These are phyloP conservation scores for Chrysochromulina tobinii DNA, from an alignment of 78 protist genomes.

Conservation along the genomic window DNA sequence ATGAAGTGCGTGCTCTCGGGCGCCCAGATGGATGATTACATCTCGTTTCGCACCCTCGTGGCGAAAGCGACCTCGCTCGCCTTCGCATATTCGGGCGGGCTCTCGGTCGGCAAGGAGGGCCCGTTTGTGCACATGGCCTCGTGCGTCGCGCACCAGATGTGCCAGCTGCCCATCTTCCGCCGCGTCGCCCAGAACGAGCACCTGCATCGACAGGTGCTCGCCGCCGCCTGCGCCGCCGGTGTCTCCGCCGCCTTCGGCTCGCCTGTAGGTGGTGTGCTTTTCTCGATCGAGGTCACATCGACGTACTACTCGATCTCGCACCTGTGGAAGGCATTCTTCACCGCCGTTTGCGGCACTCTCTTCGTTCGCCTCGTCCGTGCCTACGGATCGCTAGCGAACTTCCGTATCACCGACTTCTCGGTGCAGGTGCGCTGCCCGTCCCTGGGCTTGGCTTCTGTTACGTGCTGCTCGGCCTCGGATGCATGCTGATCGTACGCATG, in stretches of 20 bases:
- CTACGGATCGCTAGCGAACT: neutral
- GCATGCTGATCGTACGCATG: too few species aligned
- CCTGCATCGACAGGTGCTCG: neutral
- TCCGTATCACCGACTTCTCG: too few species aligned
- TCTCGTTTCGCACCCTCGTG: slow-evolving; percentile 44
- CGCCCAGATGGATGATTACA: neutral
- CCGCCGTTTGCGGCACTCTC: slow-evolving; percentile 61
- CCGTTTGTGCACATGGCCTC: slow-evolving; percentile 84
- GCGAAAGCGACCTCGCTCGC: slow-evolving; percentile 45
- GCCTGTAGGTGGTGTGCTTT: slow-evolving; percentile 90
- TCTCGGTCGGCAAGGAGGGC: slow-evolving; percentile 90
- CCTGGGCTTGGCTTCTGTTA: neutral
- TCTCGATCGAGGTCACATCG: slow-evolving; percentile 83
- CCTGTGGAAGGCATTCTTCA: slow-evolving; percentile 64
- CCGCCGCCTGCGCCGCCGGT: slow-evolving; percentile 80
- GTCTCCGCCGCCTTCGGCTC: slow-evolving; percentile 88
- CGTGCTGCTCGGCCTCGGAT: too few species aligned
- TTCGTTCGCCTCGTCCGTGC: slow-evolving; percentile 40
- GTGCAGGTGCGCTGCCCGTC: too few species aligned
- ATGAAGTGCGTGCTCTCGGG: slow-evolving; percentile 65
- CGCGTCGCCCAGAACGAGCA: neutral
- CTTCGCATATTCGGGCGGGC: slow-evolving; percentile 64
- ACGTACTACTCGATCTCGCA: slow-evolving; percentile 69
- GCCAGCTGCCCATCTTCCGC: neutral
- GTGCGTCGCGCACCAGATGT: slow-evolving; percentile 23